Evolutionary conservation across 768 basidiomycete species (phyloP).

Genomic region (Collybia sp.): DNA sequence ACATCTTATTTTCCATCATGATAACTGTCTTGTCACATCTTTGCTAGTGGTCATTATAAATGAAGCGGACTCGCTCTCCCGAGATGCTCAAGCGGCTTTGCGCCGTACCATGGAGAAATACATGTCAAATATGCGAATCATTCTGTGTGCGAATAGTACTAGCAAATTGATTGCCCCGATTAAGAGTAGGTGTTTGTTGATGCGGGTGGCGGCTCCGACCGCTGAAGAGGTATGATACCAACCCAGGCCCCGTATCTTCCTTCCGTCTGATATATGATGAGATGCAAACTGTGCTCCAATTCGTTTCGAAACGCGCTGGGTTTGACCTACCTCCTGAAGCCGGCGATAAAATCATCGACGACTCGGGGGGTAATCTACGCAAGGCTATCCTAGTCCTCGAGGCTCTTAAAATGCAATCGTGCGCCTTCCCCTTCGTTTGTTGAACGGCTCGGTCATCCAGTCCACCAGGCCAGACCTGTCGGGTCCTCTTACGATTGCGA

Average conservation of each 20-base stretch:
- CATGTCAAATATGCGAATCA: constrained; percentile 96
- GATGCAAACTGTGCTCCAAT: constrained; percentile 77
- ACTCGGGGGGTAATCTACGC: constrained; percentile 86
- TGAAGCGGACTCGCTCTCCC: constrained; percentile 90
- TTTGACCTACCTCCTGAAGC: constrained; percentile 81
- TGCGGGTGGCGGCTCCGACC: constrained; percentile 88
- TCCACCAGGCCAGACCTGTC: constrained; percentile 70
- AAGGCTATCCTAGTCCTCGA: constrained; percentile 95
- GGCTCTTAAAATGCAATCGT: constrained; percentile 97
- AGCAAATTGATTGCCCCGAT: constrained; percentile 96
- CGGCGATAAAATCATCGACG: constrained; percentile 68
- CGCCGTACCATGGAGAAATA: constrained; percentile 99
- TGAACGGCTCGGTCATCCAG: constrained; percentile 1
- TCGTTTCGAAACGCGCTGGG: constrained; percentile 76
- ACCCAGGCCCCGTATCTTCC: not conserved
- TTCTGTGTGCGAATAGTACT: constrained; percentile 94
- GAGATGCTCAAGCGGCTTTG: constrained; percentile 96
- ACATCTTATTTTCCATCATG: constrained; percentile 4
- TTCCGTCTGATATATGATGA: constrained; percentile 20
- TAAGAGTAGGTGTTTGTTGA: constrained; percentile 88
- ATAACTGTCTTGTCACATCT: not conserved
- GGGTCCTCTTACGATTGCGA: constrained; percentile 77
- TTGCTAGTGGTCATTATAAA: constrained; percentile 92
- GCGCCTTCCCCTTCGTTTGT: constrained; percentile 19
- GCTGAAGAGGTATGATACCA: constrained; percentile 55